Evolutionary conservation across 2,329 filamentous ascomycete genomes (phyloP), one percentile per base, ranked within the genome.

Genomic region (Monilinia polystroma): DNA sequence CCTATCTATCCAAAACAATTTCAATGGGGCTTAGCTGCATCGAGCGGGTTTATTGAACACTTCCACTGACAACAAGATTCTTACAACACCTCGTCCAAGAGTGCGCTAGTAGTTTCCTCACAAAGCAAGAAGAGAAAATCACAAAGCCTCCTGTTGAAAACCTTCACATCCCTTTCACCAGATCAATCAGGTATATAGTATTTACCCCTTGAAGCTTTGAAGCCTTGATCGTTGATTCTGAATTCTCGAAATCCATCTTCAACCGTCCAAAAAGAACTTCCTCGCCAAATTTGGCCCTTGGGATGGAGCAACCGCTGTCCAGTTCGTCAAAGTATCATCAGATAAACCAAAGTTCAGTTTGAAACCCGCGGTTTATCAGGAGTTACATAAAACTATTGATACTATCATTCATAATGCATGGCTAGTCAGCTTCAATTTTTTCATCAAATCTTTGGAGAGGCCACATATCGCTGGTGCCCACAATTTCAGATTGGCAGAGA

Each of bases 101-200:
- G 11, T 32, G 32, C n/a, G 45, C 41, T 18, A 58, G 23, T 14
- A 5, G 32, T n/a, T 58, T 58, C 8, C 10, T 26, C 43, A 18
- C 26, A 4, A 32, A 47, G n/a, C 11, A 58, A 58, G 41, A 43
- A n/a, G 32, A 47, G 32, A 16, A 18, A 8, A 29, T 47, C 11
- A 47, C 11, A 18, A 47, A 58, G 41, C 18, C 56, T 58, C 23
- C 23, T n/a, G 26, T 26, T 45, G 41, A n/a, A 16, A 16, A 35
- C 26, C 12, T 63, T 51, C 45, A 26, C 14, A 57, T 78, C 4
- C 69, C 81, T 11, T 68, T 85, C n/a, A 84, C 81, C 0, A 82
- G 81, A 12, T 81, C 79, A 3, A 84, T 82, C 0, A 82, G 82
- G 8, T 80, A 79, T 12, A 69, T 84, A 23, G 83, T 82, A 0